phyloP scores from a whole-genome alignment of 2,329 filamentous ascomycete species.

The Helotiales sp. region DNA sequence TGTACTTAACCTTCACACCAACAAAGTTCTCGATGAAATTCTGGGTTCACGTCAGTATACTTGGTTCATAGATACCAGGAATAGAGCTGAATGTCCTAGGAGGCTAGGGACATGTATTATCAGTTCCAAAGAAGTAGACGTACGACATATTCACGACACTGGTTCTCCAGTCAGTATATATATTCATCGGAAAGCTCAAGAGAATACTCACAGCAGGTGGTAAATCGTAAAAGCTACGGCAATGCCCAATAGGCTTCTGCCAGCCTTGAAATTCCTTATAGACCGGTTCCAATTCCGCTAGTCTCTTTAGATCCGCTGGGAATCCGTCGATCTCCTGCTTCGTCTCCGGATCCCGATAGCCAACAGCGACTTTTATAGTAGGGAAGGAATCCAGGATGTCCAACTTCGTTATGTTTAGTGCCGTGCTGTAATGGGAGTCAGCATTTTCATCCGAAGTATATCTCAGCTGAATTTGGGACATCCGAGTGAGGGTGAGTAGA shows the following conservation, averaged over 20 bases:
- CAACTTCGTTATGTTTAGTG: conserved; percentile 61
- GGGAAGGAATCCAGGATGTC: conserved; percentile 74
- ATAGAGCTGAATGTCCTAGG: background rate
- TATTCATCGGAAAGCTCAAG: conserved; percentile 29
- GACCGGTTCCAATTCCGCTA: conserved; percentile 52
- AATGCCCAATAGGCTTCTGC: conserved; percentile 60
- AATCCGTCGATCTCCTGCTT: conserved; percentile 57
- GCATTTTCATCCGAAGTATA: background rate
- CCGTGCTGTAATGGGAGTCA: no score
- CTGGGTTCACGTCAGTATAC: background rate
- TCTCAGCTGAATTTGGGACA: background rate
- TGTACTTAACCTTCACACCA: no score
- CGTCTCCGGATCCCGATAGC: conserved; percentile 56
- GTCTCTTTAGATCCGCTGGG: conserved; percentile 59
- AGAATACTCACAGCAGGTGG: conserved; percentile 57
- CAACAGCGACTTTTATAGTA: conserved; percentile 72
- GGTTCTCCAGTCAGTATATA: background rate
- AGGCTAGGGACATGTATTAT: background rate
- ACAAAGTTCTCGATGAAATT: no score
- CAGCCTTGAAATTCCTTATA: conserved; percentile 65
- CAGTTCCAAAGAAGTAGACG: conserved; percentile 55
- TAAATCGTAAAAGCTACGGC: conserved; percentile 60
- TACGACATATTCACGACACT: conserved; percentile 19
- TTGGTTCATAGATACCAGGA: background rate
- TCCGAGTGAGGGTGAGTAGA: no score